Conservation (phyloP, 2,329 filamentous ascomycete genomes). For the Exophiala sideris region DNA sequence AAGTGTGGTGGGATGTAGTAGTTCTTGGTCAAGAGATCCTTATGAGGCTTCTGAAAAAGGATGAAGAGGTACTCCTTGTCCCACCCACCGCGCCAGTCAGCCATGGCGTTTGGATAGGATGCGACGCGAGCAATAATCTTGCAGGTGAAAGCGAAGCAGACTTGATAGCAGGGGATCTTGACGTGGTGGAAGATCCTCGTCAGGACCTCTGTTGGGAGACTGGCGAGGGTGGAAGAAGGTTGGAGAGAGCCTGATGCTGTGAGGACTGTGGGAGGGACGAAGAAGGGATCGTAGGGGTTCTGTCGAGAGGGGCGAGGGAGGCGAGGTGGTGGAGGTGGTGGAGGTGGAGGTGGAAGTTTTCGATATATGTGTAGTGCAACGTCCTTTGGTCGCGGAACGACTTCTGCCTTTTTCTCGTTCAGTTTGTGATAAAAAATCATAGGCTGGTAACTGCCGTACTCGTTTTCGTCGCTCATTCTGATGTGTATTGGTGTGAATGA, state of each 20-base stretch:
- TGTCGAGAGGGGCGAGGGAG: background rate
- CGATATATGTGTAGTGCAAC: no score
- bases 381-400: no score
- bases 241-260: conserved; percentile 8
- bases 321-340: no score
- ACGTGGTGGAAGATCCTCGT: conserved; percentile 15
- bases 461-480: no score
- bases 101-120: conserved; percentile 4
- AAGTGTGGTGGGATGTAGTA: conserved; percentile 14
- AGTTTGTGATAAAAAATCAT: no score
- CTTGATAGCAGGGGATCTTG: conserved; percentile 20
- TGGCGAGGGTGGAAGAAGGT: background rate
- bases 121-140: conserved; percentile 19
- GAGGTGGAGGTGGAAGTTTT: no score
- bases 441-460: no score
- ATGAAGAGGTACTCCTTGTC: conserved; percentile 24
- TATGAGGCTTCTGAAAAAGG: conserved; percentile 17
- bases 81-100: conserved; percentile 21
- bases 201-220: conserved; percentile 19
- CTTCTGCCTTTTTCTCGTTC: no score
- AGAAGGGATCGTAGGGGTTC: conserved; percentile 18
- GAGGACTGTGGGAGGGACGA: conserved; percentile 14
- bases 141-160: conserved; percentile 22
- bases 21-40: no score
- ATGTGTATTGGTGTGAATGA: no score